Percentiles rank a stretch among this genome's conserved stretches.
These are phyloP conservation scores for Haplographium delicatum DNA, from an alignment of 495 filamentous ascomycete species.

Conservation along the genomic window DNA sequence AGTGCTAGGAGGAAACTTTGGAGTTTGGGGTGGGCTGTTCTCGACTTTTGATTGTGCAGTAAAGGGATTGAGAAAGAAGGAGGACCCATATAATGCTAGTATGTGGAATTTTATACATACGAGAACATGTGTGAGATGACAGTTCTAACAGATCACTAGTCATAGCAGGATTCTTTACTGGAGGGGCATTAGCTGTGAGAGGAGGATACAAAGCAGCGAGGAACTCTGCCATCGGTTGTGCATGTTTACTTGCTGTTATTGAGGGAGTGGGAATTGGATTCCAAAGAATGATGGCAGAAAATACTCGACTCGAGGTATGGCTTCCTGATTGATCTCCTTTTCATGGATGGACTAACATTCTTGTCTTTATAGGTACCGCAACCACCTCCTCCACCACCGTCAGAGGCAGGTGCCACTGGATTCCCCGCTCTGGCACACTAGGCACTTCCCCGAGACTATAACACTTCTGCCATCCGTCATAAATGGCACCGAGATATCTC, in stretches of 20 bases:
- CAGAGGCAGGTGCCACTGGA: constrained; percentile 22
- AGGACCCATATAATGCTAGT: constrained; percentile 95
- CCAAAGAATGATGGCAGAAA: constrained; percentile 92
- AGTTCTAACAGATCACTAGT: constrained; percentile 34
- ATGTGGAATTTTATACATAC: constrained; percentile 31
- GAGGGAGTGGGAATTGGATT: constrained; percentile 97
- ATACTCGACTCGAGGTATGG: constrained; percentile 67
- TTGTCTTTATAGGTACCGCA: constrained; percentile 14
- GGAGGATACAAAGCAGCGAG: constrained; percentile 83
- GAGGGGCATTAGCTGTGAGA: constrained; percentile 82
- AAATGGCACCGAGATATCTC: constrained; percentile 14
- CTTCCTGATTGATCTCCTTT: not conserved
- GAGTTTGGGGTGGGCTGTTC: constrained; percentile 94
- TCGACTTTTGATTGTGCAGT: constrained; percentile 95
- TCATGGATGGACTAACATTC: not conserved
- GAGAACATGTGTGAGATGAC: not conserved
- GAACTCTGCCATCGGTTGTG: constrained; percentile 94
- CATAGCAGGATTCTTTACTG: constrained; percentile 95
- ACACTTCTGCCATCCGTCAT: constrained; percentile 7
- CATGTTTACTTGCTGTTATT: constrained; percentile 88
- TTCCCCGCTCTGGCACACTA: constrained; percentile 24
- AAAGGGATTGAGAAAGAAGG: constrained; percentile 91
- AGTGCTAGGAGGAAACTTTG: constrained; percentile 95
- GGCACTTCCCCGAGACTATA: not conserved
- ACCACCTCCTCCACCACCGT: constrained; percentile 23